Conservation (phyloP, 257 asterid genomes). For the Petunia secreta region DNA sequence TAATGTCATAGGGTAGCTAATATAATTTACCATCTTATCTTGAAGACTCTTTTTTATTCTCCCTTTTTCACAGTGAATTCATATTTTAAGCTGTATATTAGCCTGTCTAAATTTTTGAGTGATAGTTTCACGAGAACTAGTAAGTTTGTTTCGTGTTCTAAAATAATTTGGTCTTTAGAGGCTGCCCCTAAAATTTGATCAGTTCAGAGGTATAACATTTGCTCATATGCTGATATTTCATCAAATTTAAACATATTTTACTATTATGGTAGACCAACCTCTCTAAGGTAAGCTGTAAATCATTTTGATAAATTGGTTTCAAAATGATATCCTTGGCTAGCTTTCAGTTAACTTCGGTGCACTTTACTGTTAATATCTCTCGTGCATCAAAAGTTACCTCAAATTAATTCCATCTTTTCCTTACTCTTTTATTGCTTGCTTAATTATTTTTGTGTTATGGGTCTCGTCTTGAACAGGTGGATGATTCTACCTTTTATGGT, state of each 20-base stretch:
- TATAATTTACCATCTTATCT: slow-evolving; percentile 4
- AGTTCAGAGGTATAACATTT: neutral
- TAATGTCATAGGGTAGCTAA: neutral
- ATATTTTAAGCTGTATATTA: too few relatives aligned
- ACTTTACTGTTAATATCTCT: neutral
- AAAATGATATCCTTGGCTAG: slow-evolving; percentile 10
- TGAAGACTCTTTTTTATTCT: neutral
- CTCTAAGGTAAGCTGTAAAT: slow-evolving; percentile 1
- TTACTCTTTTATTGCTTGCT: slow-evolving; percentile 10
- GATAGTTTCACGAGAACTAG: too few relatives aligned
- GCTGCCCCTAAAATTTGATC: slow-evolving; percentile 11
- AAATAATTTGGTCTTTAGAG: slow-evolving; percentile 7
- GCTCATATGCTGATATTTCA: slow-evolving; percentile 12
- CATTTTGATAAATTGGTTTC: slow-evolving; percentile 15
- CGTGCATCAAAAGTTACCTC: slow-evolving; percentile 13
- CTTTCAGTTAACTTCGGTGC: neutral
- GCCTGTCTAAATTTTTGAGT: too few relatives aligned
- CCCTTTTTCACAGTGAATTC: neutral
- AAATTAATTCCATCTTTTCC: slow-evolving; percentile 23
- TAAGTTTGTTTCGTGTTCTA: neutral
- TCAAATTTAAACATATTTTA: neutral
- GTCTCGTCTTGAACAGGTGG: slow-evolving; percentile 57
- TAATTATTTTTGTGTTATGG: slow-evolving; percentile 17
- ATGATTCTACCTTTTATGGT: slow-evolving; percentile 59
- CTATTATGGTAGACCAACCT: neutral